phyloP scores from a whole-genome alignment of 2,329 filamentous ascomycete genomes.

The Pezizomycotina sp. region DNA sequence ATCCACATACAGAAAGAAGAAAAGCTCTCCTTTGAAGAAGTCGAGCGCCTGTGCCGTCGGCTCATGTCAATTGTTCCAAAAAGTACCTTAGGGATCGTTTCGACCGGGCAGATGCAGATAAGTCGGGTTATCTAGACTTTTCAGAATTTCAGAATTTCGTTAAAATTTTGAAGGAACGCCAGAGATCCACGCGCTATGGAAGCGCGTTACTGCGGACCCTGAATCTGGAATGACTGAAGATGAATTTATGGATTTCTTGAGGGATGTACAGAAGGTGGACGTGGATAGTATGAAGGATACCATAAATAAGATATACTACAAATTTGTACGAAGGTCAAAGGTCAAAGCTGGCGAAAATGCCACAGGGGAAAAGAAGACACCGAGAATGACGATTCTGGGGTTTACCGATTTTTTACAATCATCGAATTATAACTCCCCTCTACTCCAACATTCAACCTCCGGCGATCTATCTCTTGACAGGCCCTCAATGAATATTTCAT shows the following conservation, averaged over 20 bases:
- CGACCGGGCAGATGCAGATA: constrained; percentile 48
- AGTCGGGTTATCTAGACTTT: constrained; percentile 54
- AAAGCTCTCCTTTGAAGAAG: constrained; percentile 57
- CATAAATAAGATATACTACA: constrained; percentile 59
- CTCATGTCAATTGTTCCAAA: constrained; percentile 82
- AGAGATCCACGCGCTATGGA: constrained; percentile 63
- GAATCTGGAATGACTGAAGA: constrained; percentile 50
- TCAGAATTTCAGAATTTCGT: constrained; percentile 72
- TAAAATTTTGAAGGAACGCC: constrained; percentile 65
- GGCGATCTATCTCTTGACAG: constrained; percentile 44
- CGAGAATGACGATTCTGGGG: constrained; percentile 57
- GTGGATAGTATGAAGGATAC: constrained; percentile 46
- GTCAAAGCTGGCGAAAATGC: constrained; percentile 32
- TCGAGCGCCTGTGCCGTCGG: constrained; percentile 71
- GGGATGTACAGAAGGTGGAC: constrained; percentile 57
- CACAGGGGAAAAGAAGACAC: constrained; percentile 31
- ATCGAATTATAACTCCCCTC: constrained; percentile 50
- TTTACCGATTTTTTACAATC: constrained; percentile 63
- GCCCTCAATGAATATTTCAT: constrained; percentile 96
- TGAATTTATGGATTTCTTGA: constrained; percentile 63
- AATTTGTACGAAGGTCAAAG: constrained; percentile 46
- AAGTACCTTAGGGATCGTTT: constrained; percentile 60
- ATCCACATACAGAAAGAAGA: constrained; percentile 39
- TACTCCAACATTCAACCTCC: constrained; percentile 39
- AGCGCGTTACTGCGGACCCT: constrained; percentile 40